These are phyloP conservation scores for Candida arabinofermentans DNA, from an alignment of 805 yeast genomes.

Conservation along the genomic window DNA sequence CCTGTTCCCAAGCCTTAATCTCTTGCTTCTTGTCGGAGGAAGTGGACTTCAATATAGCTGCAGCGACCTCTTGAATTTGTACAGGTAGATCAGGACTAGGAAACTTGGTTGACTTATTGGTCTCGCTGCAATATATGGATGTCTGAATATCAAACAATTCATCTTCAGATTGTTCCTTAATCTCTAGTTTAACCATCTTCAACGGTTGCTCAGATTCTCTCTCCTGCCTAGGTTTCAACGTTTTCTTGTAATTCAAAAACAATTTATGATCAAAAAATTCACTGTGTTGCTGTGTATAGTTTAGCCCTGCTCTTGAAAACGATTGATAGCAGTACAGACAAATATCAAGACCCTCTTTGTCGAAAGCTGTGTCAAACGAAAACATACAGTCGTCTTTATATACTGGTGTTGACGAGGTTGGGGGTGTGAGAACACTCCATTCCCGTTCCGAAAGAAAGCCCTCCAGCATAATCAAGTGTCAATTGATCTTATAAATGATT, in stretches of 20 bases:
- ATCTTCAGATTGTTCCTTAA: slow-evolving; percentile 57
- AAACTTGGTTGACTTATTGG: slow-evolving; percentile 27
- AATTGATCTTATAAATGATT: too few species aligned
- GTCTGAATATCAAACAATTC: slow-evolving; percentile 52
- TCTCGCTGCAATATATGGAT: slow-evolving; percentile 36
- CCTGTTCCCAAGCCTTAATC: slow-evolving; percentile 89
- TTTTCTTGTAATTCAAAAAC: slow-evolving; percentile 57
- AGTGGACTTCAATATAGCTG: slow-evolving; percentile 48
- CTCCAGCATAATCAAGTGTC: not conserved
- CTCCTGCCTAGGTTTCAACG: slow-evolving; percentile 38
- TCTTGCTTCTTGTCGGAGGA: slow-evolving; percentile 63
- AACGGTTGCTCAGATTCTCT: slow-evolving; percentile 29
- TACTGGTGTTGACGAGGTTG: slow-evolving; percentile 38
- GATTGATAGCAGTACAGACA: slow-evolving; percentile 74
- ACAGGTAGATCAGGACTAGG: slow-evolving; percentile 27
- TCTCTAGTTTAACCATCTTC: slow-evolving; percentile 63
- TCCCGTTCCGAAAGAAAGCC: slow-evolving; percentile 18
- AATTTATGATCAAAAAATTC: slow-evolving; percentile 47
- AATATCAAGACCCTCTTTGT: slow-evolving; percentile 60
- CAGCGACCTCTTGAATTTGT: slow-evolving; percentile 33
- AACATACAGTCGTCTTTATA: slow-evolving; percentile 90
- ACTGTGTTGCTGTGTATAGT: slow-evolving; percentile 58
- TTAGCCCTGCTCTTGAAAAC: slow-evolving; percentile 44
- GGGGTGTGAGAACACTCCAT: slow-evolving; percentile 15
- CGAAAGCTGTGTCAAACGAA: slow-evolving; percentile 68